A percentile compares a stretch with the other conserved stretches of the same genome.
Conservation (phyloP, 139 green algal species). For the Auxenochlorella protothecoides region DNA sequence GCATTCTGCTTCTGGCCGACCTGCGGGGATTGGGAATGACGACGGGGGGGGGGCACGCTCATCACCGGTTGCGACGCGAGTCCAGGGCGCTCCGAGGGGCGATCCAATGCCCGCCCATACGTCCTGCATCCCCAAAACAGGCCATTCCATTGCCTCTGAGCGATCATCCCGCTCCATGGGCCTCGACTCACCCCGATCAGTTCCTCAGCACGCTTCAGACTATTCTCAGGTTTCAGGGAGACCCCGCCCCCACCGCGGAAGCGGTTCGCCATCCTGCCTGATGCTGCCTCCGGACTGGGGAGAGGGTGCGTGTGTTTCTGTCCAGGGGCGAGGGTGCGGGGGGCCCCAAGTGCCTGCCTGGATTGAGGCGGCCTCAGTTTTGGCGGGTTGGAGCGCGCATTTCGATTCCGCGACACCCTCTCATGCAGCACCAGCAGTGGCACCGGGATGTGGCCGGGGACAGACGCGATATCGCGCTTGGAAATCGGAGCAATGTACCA, state of each 20-base stretch:
- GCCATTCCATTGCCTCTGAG: background rate
- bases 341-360: background rate
- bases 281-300: background rate
- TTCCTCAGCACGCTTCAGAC: slow-evolving; percentile 95
- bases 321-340: background rate
- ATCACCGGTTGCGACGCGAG: background rate
- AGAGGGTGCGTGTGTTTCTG: no score
- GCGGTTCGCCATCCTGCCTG: slow-evolving; percentile 2
- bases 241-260: slow-evolving; percentile 24
- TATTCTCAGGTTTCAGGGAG: slow-evolving; percentile 91
- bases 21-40: slow-evolving; percentile 1
- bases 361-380: background rate
- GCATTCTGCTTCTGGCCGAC: slow-evolving; percentile 25
- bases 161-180: no score
- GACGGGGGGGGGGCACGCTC: background rate
- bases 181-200: slow-evolving; percentile 72
- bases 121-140: background rate
- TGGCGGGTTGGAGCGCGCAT: no score
- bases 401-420: no score
- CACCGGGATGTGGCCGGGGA: no score
- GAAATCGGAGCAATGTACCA: no score
- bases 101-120: background rate
- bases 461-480: no score
- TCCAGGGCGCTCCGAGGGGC: background rate
- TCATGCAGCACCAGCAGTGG: no score